Evolutionary conservation across 73 alveolate species (phyloP), one percentile per base, ranked within the genome.

Genomic region (Paramecium octaurelia): DNA sequence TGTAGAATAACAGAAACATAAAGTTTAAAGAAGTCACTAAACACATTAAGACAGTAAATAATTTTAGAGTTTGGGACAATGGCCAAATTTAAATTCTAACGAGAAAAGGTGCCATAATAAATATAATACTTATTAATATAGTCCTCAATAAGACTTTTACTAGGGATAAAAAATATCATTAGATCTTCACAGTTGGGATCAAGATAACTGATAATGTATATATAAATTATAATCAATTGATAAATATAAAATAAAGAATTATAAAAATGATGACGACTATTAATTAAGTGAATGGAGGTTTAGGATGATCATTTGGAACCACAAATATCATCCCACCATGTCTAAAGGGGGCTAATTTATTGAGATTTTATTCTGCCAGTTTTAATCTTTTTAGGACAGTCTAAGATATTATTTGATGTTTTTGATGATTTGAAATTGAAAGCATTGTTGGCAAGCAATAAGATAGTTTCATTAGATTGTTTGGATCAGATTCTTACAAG

Each of bases 111-210:
- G 59, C 31, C 87, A 73, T 36, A 40, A 36, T 73, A 73, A 73
- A 73, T 73, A 73, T 14, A 73, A 73, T 73, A 73, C 87, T 29
- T 36, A 73, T 73, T 73, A 73, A 73, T 73, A 73, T 64, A 64
- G 84, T 64, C 84, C 84, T 14, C 31, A 64, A 64, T 64, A 64
- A 27, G 84, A 64, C 11, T 64, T 31, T 20, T 64, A 31, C 12
- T 31, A 64, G 8, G 84, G 84, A 64, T 64, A 64, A 64, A 64
- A 64, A 64, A 48, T 27, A 6, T 64, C 50, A 23, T 64, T 64
- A 64, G 84, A 64, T 64, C 46, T 64, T 31, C 84, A 64, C 29
- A 64, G 84, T 64, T 64, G 46, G 42, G 84, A 64, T 64, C 24
- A 64, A 64, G 84, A 64, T 64, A 64, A 64, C 24, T 64, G 46